phyloP scores from a whole-genome alignment of 768 basidiomycete species.

The Amanita rimosa region DNA sequence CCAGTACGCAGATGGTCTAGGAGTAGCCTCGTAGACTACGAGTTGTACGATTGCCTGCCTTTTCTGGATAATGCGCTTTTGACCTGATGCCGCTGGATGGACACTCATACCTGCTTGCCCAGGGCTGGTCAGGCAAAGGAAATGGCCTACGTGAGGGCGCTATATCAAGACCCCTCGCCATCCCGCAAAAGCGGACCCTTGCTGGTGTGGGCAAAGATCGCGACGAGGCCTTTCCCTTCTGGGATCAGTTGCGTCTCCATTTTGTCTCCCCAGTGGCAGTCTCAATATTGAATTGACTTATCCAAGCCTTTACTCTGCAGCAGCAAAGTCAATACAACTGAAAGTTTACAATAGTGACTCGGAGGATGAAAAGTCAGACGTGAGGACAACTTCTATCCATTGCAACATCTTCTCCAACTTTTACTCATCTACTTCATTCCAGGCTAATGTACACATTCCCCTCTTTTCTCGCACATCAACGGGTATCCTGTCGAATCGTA shows the following conservation, averaged over 20 bases:
- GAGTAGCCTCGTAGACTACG: slow-evolving; percentile 7
- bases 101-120: slow-evolving; percentile 59
- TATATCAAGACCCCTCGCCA: slow-evolving; percentile 62
- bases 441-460: slow-evolving; percentile 2
- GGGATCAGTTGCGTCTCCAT: slow-evolving; percentile 75
- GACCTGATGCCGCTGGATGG: slow-evolving; percentile 55
- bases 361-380: slow-evolving; percentile 15
- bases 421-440: not conserved
- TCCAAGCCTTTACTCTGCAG: slow-evolving; percentile 68
- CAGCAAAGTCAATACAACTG: slow-evolving; percentile 74
- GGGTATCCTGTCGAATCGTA: slow-evolving; percentile 65
- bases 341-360: slow-evolving; percentile 46
- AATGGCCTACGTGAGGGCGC: slow-evolving; percentile 78
- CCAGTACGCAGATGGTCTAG: slow-evolving; percentile 54
- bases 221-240: slow-evolving; percentile 94
- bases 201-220: slow-evolving; percentile 85
- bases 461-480: slow-evolving; percentile 51
- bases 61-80: not conserved
- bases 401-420: not conserved
- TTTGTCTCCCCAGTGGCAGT: not conserved
- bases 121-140: slow-evolving; percentile 87
- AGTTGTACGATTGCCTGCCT: not conserved
- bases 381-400: slow-evolving; percentile 3
- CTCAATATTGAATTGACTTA: not conserved
- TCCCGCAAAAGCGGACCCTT: slow-evolving; percentile 79